phyloP scores from a whole-genome alignment of 352 stramenopile species.

The Blastocystis sp. region DNA sequence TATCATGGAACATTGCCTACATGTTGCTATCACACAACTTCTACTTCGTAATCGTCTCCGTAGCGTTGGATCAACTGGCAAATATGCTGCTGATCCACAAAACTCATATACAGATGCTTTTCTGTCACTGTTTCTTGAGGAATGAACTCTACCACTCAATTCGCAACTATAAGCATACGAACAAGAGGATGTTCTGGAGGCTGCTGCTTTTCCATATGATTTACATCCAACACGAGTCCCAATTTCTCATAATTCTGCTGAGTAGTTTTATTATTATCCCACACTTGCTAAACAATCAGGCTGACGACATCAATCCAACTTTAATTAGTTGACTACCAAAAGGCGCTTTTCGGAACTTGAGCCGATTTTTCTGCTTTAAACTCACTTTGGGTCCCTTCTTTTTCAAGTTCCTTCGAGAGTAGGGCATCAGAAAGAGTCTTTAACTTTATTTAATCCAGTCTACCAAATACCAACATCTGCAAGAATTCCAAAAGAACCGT shows the following conservation, averaged over 20 bases:
- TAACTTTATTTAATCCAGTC: background rate
- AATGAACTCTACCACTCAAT: constrained; percentile 20
- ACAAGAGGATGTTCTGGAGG: background rate
- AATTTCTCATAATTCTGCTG: background rate
- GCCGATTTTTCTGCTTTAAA: constrained; percentile 3
- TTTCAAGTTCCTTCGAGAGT: background rate
- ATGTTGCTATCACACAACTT: background rate
- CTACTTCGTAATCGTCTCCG: constrained; percentile 17
- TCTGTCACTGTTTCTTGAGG: background rate
- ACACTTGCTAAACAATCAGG: constrained; percentile 13
- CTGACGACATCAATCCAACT: background rate
- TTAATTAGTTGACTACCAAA: background rate
- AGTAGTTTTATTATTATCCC: constrained; percentile 34
- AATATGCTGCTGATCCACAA: background rate
- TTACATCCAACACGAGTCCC: background rate
- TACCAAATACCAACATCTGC: background rate
- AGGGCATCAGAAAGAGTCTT: background rate
- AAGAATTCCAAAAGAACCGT: constrained; percentile 3
- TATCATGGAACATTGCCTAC: constrained; percentile 15
- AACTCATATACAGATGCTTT: background rate
- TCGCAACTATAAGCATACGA: background rate
- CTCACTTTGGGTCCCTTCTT: constrained; percentile 35
- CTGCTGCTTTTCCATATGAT: background rate
- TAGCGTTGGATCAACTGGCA: background rate
- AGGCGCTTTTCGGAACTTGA: background rate